phyloP scores from a whole-genome alignment of 306 rosid genomes.

The Dicorynia guianensis region DNA sequence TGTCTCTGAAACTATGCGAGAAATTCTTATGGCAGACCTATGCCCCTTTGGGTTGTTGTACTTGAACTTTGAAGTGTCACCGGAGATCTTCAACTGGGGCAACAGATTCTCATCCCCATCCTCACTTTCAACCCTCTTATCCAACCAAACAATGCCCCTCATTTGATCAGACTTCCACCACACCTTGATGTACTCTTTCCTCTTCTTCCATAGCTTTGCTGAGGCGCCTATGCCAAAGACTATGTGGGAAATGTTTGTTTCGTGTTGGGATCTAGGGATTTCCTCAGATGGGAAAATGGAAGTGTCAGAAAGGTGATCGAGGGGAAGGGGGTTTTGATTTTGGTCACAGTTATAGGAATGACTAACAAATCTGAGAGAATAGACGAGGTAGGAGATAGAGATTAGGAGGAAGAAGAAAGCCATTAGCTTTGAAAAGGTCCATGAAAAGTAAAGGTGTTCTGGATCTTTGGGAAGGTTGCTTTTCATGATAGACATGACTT shows the following conservation, averaged over 20 bases:
- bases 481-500: constrained; percentile 50
- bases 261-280: not conserved
- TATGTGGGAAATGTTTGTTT: constrained; percentile 72
- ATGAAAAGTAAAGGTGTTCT: constrained; percentile 44
- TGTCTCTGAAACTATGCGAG: constrained; percentile 71
- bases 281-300: not conserved
- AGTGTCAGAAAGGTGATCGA: constrained; percentile 13
- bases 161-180: constrained; percentile 73
- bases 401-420: constrained; percentile 49
- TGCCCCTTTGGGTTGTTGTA: constrained; percentile 61
- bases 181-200: constrained; percentile 73
- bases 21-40: constrained; percentile 69
- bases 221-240: constrained; percentile 83
- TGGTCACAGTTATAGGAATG: constrained; percentile 39
- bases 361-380: constrained; percentile 47
- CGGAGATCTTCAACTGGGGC: constrained; percentile 60
- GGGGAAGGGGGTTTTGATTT: constrained; percentile 1
- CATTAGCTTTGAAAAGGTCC: constrained; percentile 52
- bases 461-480: constrained; percentile 49
- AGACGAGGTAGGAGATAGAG: constrained; percentile 52
- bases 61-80: constrained; percentile 57
- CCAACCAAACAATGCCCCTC: constrained; percentile 76
- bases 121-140: constrained; percentile 46
- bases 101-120: constrained; percentile 29
- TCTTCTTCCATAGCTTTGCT: constrained; percentile 65